These are phyloP conservation scores for Beauveria varroae DNA, from an alignment of 2,329 filamentous ascomycete genomes.

Conservation along the genomic window DNA sequence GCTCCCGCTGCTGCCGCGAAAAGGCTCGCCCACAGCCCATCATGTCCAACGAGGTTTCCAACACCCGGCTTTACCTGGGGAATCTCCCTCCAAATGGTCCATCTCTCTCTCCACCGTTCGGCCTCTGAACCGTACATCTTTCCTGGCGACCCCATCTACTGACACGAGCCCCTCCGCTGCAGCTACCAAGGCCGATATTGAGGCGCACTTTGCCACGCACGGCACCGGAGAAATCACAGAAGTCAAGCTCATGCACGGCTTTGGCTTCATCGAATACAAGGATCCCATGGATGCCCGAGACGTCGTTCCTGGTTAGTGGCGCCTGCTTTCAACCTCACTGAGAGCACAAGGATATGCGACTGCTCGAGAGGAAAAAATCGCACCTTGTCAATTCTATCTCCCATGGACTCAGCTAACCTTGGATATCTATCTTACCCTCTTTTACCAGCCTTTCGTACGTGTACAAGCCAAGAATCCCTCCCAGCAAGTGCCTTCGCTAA, in stretches of 20 bases:
- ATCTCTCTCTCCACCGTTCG: conserved; percentile 16
- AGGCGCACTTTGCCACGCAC: conserved; percentile 91
- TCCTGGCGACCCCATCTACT: conserved; percentile 27
- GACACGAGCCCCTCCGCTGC: conserved; percentile 34
- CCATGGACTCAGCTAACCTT: conserved; percentile 12
- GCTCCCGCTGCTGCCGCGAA: neutral
- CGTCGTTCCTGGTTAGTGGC: conserved; percentile 82
- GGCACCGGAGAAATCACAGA: conserved; percentile 96
- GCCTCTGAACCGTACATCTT: neutral
- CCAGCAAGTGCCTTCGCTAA: conserved; percentile 16
- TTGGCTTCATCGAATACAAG: conserved; percentile 99
- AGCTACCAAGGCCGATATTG: conserved; percentile 96
- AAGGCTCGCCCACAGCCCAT: conserved; percentile 22
- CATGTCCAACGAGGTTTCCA: conserved; percentile 77
- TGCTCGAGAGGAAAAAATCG: neutral
- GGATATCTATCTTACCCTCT: conserved; percentile 14
- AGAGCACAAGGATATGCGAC: neutral
- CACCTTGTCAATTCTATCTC: neutral
- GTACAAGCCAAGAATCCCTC: conserved; percentile 5
- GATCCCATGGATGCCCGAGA: conserved; percentile 97
- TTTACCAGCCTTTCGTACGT: conserved; percentile 53
- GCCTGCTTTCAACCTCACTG: neutral
- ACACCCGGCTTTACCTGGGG: conserved; percentile 92
- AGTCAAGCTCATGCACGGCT: conserved; percentile 99
- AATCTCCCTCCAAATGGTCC: conserved; percentile 94